A percentile compares a stretch with the other conserved stretches of the same genome.
phyloP scores from a whole-genome alignment of 2,329 filamentous ascomycete species.

The Sordariomycetes sp. region DNA sequence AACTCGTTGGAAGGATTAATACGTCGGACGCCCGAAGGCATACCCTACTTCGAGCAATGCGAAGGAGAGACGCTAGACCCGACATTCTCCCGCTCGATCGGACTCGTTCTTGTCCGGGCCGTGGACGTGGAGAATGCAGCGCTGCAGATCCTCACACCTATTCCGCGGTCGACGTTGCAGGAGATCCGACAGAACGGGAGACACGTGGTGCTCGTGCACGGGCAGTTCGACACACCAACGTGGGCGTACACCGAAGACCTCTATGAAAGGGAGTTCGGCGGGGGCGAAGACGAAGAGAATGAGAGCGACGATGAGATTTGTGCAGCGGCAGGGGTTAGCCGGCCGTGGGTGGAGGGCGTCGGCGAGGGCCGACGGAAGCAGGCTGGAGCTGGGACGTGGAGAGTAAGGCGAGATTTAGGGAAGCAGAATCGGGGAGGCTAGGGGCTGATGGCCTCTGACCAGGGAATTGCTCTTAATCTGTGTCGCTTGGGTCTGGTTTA shows the following conservation, averaged over 20 bases:
- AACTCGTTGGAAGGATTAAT: conserved; percentile 7
- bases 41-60: conserved; percentile 52
- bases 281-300: neutral
- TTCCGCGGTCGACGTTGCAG: conserved; percentile 27
- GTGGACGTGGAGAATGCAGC: conserved; percentile 44
- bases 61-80: conserved; percentile 49
- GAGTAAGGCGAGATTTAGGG: neutral
- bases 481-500: neutral
- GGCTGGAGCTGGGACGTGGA: neutral
- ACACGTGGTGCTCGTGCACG: conserved; percentile 53
- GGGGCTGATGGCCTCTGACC: neutral
- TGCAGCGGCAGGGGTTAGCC: neutral
- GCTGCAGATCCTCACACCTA: conserved; percentile 58
- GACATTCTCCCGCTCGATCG: conserved; percentile 44
- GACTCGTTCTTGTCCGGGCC: conserved; percentile 58
- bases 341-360: neutral
- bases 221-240: conserved; percentile 56
- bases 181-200: conserved; percentile 27
- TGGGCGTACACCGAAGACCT: conserved; percentile 62
- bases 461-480: neutral
- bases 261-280: conserved; percentile 19
- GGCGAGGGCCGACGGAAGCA: neutral
- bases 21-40: conserved; percentile 33
- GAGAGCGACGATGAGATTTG: neutral
- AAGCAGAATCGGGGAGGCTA: neutral